phyloP scores from a whole-genome alignment of 1,284 basidiomycete species.

The Sporisorium iseilematis-ciliati region DNA sequence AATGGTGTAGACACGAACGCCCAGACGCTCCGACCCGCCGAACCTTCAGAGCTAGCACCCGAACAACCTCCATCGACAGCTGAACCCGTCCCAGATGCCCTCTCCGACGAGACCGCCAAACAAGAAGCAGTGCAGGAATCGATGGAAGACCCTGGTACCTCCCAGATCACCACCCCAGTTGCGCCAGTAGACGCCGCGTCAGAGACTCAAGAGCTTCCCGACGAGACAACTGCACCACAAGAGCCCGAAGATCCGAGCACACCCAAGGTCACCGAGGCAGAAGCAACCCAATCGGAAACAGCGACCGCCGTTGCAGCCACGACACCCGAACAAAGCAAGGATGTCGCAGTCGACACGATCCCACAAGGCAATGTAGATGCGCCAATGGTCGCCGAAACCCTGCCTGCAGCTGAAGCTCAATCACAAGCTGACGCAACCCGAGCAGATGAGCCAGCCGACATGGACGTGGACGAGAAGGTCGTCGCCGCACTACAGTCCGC shows the following conservation, averaged over 20 bases:
- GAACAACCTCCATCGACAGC: background rate
- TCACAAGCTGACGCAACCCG: background rate
- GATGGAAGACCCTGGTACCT: conserved; percentile 1
- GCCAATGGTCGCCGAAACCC: background rate
- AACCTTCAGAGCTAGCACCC: conserved; percentile 1
- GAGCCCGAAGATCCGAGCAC: conserved; percentile 21
- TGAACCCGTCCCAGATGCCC: background rate
- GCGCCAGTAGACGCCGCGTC: background rate
- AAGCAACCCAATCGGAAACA: conserved; percentile 3
- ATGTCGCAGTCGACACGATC: background rate
- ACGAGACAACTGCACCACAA: conserved; percentile 1
- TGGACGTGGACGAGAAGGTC: conserved; percentile 36
- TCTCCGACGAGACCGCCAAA: background rate
- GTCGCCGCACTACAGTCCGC: background rate
- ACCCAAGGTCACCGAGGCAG: conserved; percentile 13
- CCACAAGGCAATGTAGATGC: background rate
- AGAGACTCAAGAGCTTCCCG: background rate
- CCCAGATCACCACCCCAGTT: background rate
- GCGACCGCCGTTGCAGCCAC: background rate
- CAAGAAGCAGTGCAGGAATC: conserved; percentile 4
- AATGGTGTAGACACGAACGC: background rate
- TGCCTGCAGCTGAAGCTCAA: conserved; percentile 3
- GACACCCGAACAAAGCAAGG: background rate
- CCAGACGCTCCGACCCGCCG: background rate
- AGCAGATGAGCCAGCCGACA: conserved; percentile 16